These are phyloP conservation scores for Leccinum arenicola DNA, from an alignment of 768 basidiomycete genomes.

Conservation along the genomic window DNA sequence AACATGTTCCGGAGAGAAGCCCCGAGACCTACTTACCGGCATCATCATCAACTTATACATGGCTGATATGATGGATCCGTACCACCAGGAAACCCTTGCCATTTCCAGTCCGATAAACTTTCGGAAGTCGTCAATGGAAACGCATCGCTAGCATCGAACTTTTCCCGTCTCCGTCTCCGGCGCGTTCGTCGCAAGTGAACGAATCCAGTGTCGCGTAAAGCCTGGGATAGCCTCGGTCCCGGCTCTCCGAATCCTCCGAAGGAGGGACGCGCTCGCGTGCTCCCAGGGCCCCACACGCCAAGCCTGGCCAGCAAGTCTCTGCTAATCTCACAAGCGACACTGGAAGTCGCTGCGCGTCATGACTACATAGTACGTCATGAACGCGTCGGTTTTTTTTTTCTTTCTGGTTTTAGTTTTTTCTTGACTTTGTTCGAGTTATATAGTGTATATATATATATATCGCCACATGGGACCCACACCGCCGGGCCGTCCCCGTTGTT, in stretches of 20 bases:
- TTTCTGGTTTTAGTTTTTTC: not conserved
- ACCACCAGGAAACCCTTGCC: not conserved
- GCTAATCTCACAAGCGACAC: not conserved
- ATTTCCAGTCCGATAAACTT: constrained; percentile 1
- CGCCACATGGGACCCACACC: constrained; percentile 1
- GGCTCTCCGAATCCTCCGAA: not conserved
- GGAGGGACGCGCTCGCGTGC: not conserved
- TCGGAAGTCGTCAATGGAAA: not conserved
- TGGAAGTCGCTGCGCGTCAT: not conserved
- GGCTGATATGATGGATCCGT: not conserved
- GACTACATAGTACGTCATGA: not conserved
- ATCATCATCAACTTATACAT: constrained; percentile 5
- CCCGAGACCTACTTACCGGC: constrained; percentile 7
- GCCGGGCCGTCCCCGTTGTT: constrained; percentile 1
- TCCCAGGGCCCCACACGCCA: not conserved
- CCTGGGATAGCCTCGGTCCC: not conserved
- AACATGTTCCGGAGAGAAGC: constrained; percentile 2
- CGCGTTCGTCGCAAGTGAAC: not conserved
- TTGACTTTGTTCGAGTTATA: not conserved
- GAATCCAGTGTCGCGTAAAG: not conserved
- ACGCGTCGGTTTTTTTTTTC: not conserved
- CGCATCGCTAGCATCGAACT: not conserved
- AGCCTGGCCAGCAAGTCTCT: not conserved
- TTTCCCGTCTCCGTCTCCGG: not conserved
- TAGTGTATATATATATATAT: not conserved